Evolutionary conservation across 176 grass and related monocot species (phyloP).

Genomic region (Ensete ventricosum): DNA sequence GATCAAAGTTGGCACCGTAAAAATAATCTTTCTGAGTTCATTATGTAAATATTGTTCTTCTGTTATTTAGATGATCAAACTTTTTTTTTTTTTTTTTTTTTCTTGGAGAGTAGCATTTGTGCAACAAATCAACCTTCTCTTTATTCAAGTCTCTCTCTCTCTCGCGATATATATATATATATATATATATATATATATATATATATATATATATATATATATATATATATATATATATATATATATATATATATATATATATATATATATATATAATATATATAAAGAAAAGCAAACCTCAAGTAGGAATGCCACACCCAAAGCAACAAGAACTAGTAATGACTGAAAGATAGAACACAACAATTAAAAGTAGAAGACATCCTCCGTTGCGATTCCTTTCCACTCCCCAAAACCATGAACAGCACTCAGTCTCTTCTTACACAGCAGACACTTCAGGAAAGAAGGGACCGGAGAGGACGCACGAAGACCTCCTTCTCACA

Average conservation of each 20-base stretch:
- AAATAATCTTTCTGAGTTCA: too few species aligned
- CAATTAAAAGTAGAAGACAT: conserved; percentile 13
- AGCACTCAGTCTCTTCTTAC: too few species aligned
- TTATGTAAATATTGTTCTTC: too few species aligned
- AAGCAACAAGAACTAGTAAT: too few species aligned
- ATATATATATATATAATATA: not conserved
- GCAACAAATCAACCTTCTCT: not conserved
- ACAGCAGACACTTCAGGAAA: not conserved
- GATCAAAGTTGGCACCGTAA: too few species aligned
- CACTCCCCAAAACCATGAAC: not conserved
- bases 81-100: too few species aligned
- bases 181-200: not conserved
- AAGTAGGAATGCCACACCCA: too few species aligned
- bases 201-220: not conserved
- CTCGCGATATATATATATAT: not conserved
- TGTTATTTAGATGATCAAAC: too few species aligned
- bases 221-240: not conserved
- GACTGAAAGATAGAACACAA: not conserved
- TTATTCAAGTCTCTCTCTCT: not conserved
- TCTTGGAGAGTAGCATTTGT: too few species aligned
- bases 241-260: too few species aligned
- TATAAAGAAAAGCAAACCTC: not conserved
- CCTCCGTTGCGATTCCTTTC: conserved; percentile 93
- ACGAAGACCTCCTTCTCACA: not conserved
- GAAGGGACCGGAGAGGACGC: conserved; percentile 75